A percentile compares a stretch with the other conserved stretches of the same genome.
Conservation (phyloP, 2,329 filamentous ascomycete species). For the Cladosporium sphaerospermum region DNA sequence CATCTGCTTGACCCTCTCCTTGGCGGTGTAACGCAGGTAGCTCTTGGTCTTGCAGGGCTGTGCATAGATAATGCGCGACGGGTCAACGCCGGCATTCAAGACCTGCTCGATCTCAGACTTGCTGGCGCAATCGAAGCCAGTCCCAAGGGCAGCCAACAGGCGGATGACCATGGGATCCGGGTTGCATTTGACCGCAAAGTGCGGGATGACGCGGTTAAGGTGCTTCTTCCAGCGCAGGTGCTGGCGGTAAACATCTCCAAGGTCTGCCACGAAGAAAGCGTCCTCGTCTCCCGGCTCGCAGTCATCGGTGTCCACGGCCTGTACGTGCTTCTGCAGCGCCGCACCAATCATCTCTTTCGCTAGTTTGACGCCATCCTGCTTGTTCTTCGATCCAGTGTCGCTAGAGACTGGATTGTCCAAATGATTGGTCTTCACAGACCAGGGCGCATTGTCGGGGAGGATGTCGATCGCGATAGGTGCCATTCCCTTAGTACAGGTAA, state of each 20-base stretch:
- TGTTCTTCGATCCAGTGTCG: constrained; percentile 24
- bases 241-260: constrained; percentile 98
- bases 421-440: constrained; percentile 32
- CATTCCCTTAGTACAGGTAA: constrained; percentile 51
- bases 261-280: constrained; percentile 95
- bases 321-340: constrained; percentile 78
- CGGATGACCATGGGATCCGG: constrained; percentile 83
- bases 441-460: constrained; percentile 30
- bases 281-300: constrained; percentile 94
- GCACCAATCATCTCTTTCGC: constrained; percentile 79
- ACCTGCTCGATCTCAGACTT: constrained; percentile 96
- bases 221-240: constrained; percentile 97
- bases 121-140: constrained; percentile 96
- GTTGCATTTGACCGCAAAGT: constrained; percentile 99
- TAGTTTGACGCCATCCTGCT: constrained; percentile 45
- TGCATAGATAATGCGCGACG: constrained; percentile 93
- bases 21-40: constrained; percentile 84
- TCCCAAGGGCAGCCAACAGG: constrained; percentile 80
- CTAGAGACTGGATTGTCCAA: constrained; percentile 10
- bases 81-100: constrained; percentile 72
- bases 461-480: constrained; percentile 61
- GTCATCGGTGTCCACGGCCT: constrained; percentile 74
- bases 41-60: constrained; percentile 99
- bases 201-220: constrained; percentile 84
- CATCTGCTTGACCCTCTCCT: constrained; percentile 89